phyloP scores from a whole-genome alignment of 176 grass and related monocot species.

The Zea mays region Zm-B73-REFERENCE-NAM-5.0 NC_050103.1:120583001-120583500 shows the following conservation, averaged over 20 bases:
- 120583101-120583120: neutral
- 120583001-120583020: constrained; percentile 88
- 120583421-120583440: constrained; percentile 15
- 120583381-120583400: neutral
- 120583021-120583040: constrained; percentile 34
- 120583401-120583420: constrained; percentile 8
- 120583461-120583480: neutral
- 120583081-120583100: neutral
- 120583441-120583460: constrained; percentile 1
- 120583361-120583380: neutral
- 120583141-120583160: constrained; percentile 99
- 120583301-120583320: neutral
- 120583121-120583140: constrained; percentile 70
- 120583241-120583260: constrained; percentile 61
- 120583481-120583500: neutral
- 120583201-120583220: constrained; percentile 97
- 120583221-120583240: constrained; percentile 99
- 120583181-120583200: constrained; percentile 97
- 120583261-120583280: constrained; percentile 14
- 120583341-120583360: neutral
- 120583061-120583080: neutral
- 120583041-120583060: constrained; percentile 26
- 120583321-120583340: too few species aligned
- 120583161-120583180: constrained; percentile 99
- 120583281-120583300: neutral